Evolutionary conservation across 352 stramenopile species (phyloP).

Genomic region (Blastocystis sp.): DNA sequence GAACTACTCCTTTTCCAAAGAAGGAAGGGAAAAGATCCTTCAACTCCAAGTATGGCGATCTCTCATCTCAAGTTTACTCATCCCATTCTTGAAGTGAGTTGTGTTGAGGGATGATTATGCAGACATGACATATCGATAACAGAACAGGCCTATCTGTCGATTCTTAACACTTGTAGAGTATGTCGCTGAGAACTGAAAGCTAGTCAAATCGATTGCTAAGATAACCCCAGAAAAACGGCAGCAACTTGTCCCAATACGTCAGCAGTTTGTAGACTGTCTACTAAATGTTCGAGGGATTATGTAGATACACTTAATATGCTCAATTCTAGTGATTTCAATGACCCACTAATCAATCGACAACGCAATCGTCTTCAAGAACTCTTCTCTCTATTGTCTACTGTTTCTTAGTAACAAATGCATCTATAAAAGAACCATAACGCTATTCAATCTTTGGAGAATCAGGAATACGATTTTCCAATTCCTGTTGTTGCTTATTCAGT

Average conservation of each 20-base stretch:
- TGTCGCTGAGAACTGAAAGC: not conserved
- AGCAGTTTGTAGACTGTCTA: not conserved
- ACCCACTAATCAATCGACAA: not conserved
- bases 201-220: constrained; percentile 5
- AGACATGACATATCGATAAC: not conserved
- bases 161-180: not conserved
- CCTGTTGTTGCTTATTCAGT: not conserved
- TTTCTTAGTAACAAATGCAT: not conserved
- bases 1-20: not conserved
- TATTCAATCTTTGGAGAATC: constrained; percentile 22
- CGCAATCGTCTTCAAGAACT: not conserved
- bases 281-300: not conserved
- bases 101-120: not conserved
- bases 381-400: not conserved
- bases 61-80: not conserved
- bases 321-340: not conserved
- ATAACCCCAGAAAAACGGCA: not conserved
- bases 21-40: constrained; percentile 15
- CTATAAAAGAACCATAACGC: constrained; percentile 23
- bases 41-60: not conserved
- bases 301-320: not conserved
- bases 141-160: not conserved
- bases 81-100: not conserved
- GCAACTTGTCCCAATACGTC: not conserved
- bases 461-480: not conserved